Percentiles rank a stretch among this genome's conserved stretches.
Evolutionary conservation across 495 filamentous ascomycete genomes (phyloP).

Genomic region (Podospora anserina): DNA sequence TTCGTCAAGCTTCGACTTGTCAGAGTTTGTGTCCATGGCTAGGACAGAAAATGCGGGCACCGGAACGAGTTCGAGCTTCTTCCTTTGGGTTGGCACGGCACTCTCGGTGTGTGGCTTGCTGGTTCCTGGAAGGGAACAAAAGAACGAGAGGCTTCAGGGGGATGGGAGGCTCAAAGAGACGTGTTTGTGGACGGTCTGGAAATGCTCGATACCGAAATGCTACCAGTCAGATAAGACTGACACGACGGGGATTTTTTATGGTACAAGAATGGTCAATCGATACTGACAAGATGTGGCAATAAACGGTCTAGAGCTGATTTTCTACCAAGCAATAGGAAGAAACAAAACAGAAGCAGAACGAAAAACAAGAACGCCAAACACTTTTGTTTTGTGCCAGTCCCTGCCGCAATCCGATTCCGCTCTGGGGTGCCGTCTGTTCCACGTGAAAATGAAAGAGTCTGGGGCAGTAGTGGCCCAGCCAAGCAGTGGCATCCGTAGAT

Average conservation of each 20-base stretch:
- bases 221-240: not conserved
- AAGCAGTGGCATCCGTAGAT: not conserved
- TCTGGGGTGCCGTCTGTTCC: not conserved
- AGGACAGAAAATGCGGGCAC: constrained; percentile 2
- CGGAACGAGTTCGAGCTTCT: not conserved
- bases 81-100: not conserved
- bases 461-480: not conserved
- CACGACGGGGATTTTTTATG: not conserved
- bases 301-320: not conserved
- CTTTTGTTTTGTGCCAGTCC: constrained; percentile 3
- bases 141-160: not conserved
- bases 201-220: not conserved
- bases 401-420: constrained; percentile 4
- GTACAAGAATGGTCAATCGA: not conserved
- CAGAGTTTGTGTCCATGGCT: constrained; percentile 6
- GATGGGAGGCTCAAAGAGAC: not conserved
- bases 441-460: not conserved
- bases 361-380: not conserved
- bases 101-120: not conserved
- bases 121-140: not conserved
- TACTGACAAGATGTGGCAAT: not conserved
- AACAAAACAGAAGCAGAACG: not conserved
- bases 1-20: not conserved
- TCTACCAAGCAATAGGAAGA: not conserved
- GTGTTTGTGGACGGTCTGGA: not conserved